These are phyloP conservation scores for Zymoseptoria brevis DNA, from an alignment of 2,329 filamentous ascomycete species.

Conservation along the genomic window DNA sequence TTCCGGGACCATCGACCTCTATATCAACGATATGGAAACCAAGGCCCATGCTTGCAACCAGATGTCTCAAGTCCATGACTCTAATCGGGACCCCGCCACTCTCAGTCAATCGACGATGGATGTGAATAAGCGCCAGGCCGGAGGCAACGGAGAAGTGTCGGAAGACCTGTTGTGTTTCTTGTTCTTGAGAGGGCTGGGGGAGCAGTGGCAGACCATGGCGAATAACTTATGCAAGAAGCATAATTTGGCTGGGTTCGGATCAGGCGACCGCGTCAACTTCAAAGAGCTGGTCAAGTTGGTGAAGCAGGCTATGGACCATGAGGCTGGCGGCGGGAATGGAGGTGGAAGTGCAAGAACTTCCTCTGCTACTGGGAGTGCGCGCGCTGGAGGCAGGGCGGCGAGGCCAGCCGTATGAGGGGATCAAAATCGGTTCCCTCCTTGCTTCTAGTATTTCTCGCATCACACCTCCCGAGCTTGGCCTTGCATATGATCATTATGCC, in stretches of 20 bases:
- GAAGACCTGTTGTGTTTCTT: constrained; percentile 26
- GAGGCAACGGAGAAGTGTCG: constrained; percentile 13
- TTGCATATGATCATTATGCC: neutral
- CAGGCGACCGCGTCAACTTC: constrained; percentile 23
- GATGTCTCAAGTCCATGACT: constrained; percentile 15
- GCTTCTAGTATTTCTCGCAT: neutral
- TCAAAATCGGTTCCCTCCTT: too few relatives aligned
- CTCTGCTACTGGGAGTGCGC: neutral
- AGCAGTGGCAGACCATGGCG: constrained; percentile 18
- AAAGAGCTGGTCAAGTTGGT: constrained; percentile 20
- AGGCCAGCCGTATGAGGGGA: neutral
- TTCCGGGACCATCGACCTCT: constrained; percentile 21
- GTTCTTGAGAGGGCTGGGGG: constrained; percentile 23
- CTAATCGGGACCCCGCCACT: constrained; percentile 5
- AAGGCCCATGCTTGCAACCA: constrained; percentile 21
- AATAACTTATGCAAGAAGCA: constrained; percentile 22
- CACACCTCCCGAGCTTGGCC: neutral
- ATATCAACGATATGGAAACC: constrained; percentile 21
- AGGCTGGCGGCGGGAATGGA: constrained; percentile 1
- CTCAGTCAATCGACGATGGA: constrained; percentile 8
- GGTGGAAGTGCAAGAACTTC: neutral
- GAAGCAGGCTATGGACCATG: constrained; percentile 19
- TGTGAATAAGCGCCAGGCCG: constrained; percentile 7
- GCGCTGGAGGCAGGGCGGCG: neutral
- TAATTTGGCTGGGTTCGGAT: constrained; percentile 28